Base-by-base conservation (phyloP, 1,139 yeast species). In the Maudiozyma humilis region DNA sequence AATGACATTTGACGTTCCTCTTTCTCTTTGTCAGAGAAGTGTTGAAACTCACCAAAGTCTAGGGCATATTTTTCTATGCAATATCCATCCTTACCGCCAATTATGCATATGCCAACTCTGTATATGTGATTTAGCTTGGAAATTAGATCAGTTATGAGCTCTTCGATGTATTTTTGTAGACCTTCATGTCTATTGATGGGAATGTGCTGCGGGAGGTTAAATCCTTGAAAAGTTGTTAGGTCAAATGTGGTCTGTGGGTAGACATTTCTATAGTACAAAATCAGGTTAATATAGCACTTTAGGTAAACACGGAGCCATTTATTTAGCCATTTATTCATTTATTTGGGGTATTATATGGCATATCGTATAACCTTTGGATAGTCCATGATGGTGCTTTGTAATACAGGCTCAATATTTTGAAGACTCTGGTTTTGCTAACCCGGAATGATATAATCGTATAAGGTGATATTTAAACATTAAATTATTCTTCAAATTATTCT, bases 161-260 rank as follows among this genome's bases (percentile, higher is more conserved):
- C 61, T 40, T 63, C 66, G 5, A 62, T 56, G 42, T 63, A 61
- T 1, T 48, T 44, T 32, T 55, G 57, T 20, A 63, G 38, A 5
- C 43, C 51, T 1, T 57, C 60, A 43, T 62, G 58, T 36, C 65
- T 53, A 35, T 55, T 59, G 3, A 62, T 51, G 0, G 66, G 66
- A 4, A 57, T 40, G 43, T 48, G 54, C 18, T 59, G 60, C 1
- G 66, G 65, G 29, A 63, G 45, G 42, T 60, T 59, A 41, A 63
- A 63, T 14, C 59, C 59, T 42, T 63, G 64, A 35, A 53, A 61
- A 4, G 59, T 60, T 2, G 63, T 60, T 41, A 57, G 44, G 27
- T 54, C 56, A 41, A 63, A 63, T 1, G 64, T 54, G 19, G 49
- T 57, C 10, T 49, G 29, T 3, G 66, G 66, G 40, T 63, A 63